Conservation (phyloP, 2,329 filamentous ascomycete species). For the Botrytis cinerea region DNA sequence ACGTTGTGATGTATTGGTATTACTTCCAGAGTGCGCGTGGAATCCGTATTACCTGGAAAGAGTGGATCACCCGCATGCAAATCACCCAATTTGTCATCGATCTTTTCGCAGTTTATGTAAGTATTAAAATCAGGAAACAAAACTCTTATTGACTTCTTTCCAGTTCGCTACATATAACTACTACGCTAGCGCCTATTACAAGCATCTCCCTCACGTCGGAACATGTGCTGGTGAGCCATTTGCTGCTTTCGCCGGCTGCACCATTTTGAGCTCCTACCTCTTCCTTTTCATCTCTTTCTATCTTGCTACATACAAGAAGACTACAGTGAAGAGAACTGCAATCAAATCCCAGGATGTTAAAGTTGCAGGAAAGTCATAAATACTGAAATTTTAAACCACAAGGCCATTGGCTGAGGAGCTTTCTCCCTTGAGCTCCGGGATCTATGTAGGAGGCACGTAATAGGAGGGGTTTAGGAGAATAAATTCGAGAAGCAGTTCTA, state of each 20-base stretch:
- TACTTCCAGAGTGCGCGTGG: slow-evolving; percentile 99
- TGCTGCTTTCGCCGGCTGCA: slow-evolving; percentile 88
- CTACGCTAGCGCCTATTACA: slow-evolving; percentile 89
- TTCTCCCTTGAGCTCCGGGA: slow-evolving; percentile 38
- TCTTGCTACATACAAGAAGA: slow-evolving; percentile 91
- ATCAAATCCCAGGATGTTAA: slow-evolving; percentile 14
- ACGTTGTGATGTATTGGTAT: slow-evolving; percentile 99
- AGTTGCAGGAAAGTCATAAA: slow-evolving; percentile 9
- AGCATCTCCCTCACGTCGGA: slow-evolving; percentile 78
- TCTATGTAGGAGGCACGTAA: not conserved
- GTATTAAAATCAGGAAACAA: too few relatives aligned
- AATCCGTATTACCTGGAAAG: slow-evolving; percentile 98
- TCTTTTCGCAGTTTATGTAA: slow-evolving; percentile 61
- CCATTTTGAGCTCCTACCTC: slow-evolving; percentile 89
- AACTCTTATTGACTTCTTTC: slow-evolving; percentile 55
- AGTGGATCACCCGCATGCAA: slow-evolving; percentile 97
- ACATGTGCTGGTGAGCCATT: slow-evolving; percentile 95
- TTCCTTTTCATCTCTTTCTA: slow-evolving; percentile 99
- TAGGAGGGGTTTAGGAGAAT: not conserved
- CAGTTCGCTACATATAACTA: slow-evolving; percentile 99
- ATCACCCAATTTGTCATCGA: slow-evolving; percentile 97
- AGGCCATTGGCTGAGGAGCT: slow-evolving; percentile 29
- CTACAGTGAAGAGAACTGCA: slow-evolving; percentile 75
- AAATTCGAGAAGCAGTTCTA: not conserved
- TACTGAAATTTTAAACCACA: not conserved